A percentile compares a stretch with the other conserved stretches of the same genome.
These are phyloP conservation scores for Cydonia oblonga DNA, from an alignment of 331 rosid genomes.

Conservation along the genomic window DNA sequence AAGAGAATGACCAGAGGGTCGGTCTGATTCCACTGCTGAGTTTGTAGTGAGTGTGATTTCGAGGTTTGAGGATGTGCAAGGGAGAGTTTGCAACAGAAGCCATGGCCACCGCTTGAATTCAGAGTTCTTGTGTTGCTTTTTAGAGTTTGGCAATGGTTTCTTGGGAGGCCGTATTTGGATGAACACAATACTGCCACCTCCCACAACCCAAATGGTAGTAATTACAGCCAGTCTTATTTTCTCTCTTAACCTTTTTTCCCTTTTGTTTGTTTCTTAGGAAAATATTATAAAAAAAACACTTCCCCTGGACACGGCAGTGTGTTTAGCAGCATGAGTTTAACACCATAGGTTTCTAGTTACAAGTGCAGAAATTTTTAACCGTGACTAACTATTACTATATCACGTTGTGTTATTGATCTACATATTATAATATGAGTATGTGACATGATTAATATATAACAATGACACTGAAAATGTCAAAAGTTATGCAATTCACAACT, in stretches of 20 bases:
- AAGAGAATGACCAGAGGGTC: conserved; percentile 6
- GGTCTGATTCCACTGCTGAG: not conserved
- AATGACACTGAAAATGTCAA: too few species aligned
- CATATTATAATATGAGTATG: too few species aligned
- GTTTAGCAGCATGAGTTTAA: too few species aligned
- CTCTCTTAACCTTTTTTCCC: not conserved
- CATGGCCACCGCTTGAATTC: conserved; percentile 14
- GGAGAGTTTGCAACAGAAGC: conserved; percentile 28
- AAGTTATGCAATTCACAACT: too few species aligned
- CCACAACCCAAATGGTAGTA: not conserved
- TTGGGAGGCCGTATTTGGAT: conserved; percentile 5
- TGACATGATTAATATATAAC: too few species aligned
- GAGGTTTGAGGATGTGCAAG: conserved; percentile 26
- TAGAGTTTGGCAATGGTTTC: not conserved
- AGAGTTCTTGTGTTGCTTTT: not conserved
- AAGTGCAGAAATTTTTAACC: too few species aligned
- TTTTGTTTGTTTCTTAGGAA: not conserved
- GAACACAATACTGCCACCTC: conserved; percentile 7
- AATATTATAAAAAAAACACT: too few species aligned
- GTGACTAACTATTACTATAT: too few species aligned
- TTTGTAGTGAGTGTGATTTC: conserved; percentile 1
- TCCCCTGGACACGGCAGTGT: too few species aligned
- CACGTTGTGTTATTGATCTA: too few species aligned
- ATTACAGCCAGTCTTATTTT: not conserved
- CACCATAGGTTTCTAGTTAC: too few species aligned